These are phyloP conservation scores for Xylariaceae sp. DNA, from an alignment of 2,329 filamentous ascomycete species.

Conservation along the genomic window DNA sequence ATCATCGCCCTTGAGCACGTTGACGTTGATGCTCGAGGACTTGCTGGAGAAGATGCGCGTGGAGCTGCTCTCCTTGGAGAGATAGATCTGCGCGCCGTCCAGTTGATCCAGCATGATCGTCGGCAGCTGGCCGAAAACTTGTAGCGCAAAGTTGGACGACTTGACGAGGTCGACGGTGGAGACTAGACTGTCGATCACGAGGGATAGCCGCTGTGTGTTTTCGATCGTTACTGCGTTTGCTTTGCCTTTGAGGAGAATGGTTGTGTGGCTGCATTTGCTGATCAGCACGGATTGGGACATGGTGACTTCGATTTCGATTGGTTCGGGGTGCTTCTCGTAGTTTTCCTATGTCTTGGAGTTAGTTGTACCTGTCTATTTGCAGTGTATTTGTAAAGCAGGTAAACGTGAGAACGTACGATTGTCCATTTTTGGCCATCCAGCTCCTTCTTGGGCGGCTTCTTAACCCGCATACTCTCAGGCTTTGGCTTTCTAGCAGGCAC, in stretches of 20 bases:
- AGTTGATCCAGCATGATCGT: constrained; percentile 91
- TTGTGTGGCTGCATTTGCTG: constrained; percentile 85
- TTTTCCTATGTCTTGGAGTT: constrained; percentile 62
- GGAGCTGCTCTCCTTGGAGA: constrained; percentile 84
- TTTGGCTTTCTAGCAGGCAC: constrained; percentile 85
- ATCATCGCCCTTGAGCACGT: constrained; percentile 65
- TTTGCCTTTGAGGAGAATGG: constrained; percentile 85
- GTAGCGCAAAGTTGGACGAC: constrained; percentile 88
- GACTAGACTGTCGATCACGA: constrained; percentile 85
- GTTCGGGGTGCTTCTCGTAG: constrained; percentile 69
- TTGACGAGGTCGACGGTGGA: constrained; percentile 95
- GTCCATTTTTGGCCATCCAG: constrained; percentile 91
- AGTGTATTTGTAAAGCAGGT: neutral
- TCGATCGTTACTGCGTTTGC: constrained; percentile 96
- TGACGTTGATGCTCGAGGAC: constrained; percentile 74
- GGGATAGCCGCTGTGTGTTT: constrained; percentile 77
- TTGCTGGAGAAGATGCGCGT: constrained; percentile 52
- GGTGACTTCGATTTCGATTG: constrained; percentile 76
- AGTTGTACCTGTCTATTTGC: constrained; percentile 6
- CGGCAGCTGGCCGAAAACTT: constrained; percentile 80
- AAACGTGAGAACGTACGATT: constrained; percentile 48
- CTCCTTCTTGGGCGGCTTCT: constrained; percentile 76
- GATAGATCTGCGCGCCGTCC: constrained; percentile 82
- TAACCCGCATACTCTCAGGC: constrained; percentile 77
- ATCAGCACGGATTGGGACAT: constrained; percentile 89